phyloP scores from a whole-genome alignment of 805 yeast genomes.

The Saturnispora hagleri region DNA sequence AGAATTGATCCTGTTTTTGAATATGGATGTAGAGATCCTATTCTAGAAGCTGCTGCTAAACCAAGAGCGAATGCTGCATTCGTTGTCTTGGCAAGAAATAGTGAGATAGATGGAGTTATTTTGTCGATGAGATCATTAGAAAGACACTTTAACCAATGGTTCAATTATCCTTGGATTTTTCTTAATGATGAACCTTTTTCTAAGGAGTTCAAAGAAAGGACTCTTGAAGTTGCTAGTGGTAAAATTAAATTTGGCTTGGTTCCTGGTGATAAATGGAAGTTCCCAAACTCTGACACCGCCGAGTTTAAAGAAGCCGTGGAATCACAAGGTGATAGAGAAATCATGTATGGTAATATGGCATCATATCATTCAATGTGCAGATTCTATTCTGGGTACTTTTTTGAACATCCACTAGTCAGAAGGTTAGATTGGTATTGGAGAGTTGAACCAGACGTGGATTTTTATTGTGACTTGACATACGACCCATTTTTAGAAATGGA shows the following conservation, averaged over 20 bases:
- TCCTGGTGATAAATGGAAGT: constrained; percentile 57
- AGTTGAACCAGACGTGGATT: constrained; percentile 87
- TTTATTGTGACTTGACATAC: constrained; percentile 83
- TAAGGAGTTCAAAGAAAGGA: constrained; percentile 48
- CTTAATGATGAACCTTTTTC: constrained; percentile 72
- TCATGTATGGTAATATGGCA: constrained; percentile 74
- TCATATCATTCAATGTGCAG: constrained; percentile 94
- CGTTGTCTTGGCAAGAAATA: constrained; percentile 74
- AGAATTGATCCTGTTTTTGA: constrained; percentile 24
- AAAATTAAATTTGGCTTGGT: constrained; percentile 66
- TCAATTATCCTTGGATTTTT: constrained; percentile 85
- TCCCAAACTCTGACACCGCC: constrained; percentile 34
- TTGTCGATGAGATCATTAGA: constrained; percentile 68
- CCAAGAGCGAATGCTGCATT: constrained; percentile 72
- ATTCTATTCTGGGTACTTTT: constrained; percentile 79
- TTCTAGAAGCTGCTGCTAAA: constrained; percentile 10
- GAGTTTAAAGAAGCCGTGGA: constrained; percentile 50
- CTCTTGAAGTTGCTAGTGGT: constrained; percentile 46
- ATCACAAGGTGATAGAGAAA: constrained; percentile 72
- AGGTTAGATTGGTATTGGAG: constrained; percentile 91
- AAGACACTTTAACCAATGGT: constrained; percentile 90
- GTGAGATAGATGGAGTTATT: constrained; percentile 70
- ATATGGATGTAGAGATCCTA: constrained; percentile 27
- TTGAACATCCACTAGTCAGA: constrained; percentile 63
- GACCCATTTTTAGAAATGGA: constrained; percentile 87